Evolutionary conservation across 345 rosid species (phyloP).

Genomic region (Gossypioides kirkii): DNA sequence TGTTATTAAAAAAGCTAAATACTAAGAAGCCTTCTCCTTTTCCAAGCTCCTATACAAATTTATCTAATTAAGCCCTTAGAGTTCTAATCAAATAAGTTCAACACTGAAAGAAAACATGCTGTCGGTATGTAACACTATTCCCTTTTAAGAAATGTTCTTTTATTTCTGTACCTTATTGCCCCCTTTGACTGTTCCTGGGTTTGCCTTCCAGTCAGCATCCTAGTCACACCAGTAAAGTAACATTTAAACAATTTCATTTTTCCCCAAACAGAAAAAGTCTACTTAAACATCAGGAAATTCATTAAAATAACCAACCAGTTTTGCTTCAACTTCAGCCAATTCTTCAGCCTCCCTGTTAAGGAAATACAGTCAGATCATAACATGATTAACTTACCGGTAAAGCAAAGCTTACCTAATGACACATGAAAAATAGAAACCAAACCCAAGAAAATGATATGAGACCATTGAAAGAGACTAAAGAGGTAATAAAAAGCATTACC

Average conservation of each 20-base stretch:
- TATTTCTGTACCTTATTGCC: not conserved
- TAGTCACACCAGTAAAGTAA: constrained; percentile 10
- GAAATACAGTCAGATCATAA: constrained; percentile 14
- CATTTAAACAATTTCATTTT: constrained; percentile 11
- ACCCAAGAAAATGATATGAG: not conserved
- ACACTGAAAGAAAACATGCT: too few species aligned
- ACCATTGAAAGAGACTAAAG: not conserved
- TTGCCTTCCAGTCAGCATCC: not conserved
- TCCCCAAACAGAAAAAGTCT: not conserved
- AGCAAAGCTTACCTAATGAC: not conserved
- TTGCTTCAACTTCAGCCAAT: constrained; percentile 84
- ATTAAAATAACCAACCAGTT: constrained; percentile 52
- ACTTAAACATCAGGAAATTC: constrained; percentile 5
- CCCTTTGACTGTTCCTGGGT: not conserved
- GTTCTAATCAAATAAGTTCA: too few species aligned
- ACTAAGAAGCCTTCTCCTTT: too few species aligned
- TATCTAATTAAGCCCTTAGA: too few species aligned
- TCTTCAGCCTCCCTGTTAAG: constrained; percentile 62
- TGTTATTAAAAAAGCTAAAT: too few species aligned
- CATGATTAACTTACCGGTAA: not conserved
- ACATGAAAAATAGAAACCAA: not conserved
- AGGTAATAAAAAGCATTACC: constrained; percentile 35
- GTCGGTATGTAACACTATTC: too few species aligned
- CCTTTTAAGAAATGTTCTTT: too few species aligned
- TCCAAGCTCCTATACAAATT: too few species aligned